Evolutionary conservation across 306 rosid genomes (phyloP), one percentile per base, ranked within the genome.

Genomic region (Corylus americana): DNA sequence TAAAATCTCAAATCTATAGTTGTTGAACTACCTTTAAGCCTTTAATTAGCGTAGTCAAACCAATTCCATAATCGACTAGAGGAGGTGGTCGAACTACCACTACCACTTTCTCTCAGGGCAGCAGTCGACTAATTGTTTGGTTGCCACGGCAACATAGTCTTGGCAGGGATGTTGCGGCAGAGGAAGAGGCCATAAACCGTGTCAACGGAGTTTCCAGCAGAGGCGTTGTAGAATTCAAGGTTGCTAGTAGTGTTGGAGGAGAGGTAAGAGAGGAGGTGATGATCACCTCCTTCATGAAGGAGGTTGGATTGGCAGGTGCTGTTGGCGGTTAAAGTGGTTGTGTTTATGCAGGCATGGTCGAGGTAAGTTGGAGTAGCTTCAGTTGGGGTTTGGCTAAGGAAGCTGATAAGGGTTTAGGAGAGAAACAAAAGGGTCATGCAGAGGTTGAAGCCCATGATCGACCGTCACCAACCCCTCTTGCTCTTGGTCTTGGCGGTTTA

Each of bases 151-250:
- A 0, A 86, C 66, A 57, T 89, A 88, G 75, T 77, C 89, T 58
- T 74, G 79, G 88, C 4, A 77, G 86, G 11, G 8, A 57, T 8
- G 39, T 88, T 89, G 0, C 83, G 84, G 83, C 89, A 88, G 77
- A 84, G 77, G 82, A 54, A 87, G 79, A 87, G 84, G 73, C 88
- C 88, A 55, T 79, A 79, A 18, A 82, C 88, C 5, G 58, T 6
- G 85, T 79, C 14, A 0, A 57, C 0, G 74, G 20, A 29, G 11
- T 62, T 18, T 0, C 73, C 44, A 27, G 29, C 3, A 3, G 74
- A 73, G 1, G 85, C n/a, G 55, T 68, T 78, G 79, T 58, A 87
- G 84, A 78, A 49, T 11, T 11, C 54, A 1, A 11, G 3, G 54
- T 11, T 49, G 54, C 54, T 11, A 3, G 54, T 11, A 16, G 54